Evolutionary conservation across 1,284 basidiomycete genomes (phyloP), one percentile per base, ranked within the genome.

Genomic region (Leccinum subrobustum): DNA sequence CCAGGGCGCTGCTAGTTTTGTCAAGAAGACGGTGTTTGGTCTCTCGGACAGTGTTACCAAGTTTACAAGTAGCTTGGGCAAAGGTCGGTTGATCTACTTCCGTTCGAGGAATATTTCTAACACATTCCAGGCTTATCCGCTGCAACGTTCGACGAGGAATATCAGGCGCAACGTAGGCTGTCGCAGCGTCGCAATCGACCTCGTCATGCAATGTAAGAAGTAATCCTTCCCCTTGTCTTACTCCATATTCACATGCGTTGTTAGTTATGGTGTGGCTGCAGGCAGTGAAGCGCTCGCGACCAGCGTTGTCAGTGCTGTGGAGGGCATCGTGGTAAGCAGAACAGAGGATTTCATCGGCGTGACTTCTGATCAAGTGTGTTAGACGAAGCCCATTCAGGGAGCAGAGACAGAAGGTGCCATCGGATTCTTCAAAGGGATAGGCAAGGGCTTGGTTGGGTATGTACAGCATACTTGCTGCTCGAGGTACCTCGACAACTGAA

Each of bases 21-120:
- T 98, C 57, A 98, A 98, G 81, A 99, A 99, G 80, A 98, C 96
- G 0, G 93, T 98, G 11, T 99, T 98, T 70, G 97, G 97, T 35
- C 77, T 99, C 56, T 92, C 93, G 42, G 96, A 99, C 73, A 96
- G 93, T 72, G 83, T 99, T 74, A 96, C 96, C 27, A 99, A 98
- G 77, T 91, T 99, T 69, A 99, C 97, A 0, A 93, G 95, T 63
- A 96, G 93, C 73, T 89, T 99, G 65, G 95, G 96, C 47, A 99
- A 99, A 83, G 97, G 93, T 91, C 61, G 31, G 62, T 25, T 18
- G 44, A 47, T 16, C 44, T 56, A 9, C 6, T 35, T 20, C 23
- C 18, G 42, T 44, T n/a, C 7, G 27, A 33, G 44, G 14, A 47
- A 33, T 23, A 35, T 25, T 56, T 54, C 29, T 63, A 52, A 60